These are phyloP conservation scores for Metschnikowia colocasiae DNA, from an alignment of 805 yeast genomes.

Conservation along the genomic window DNA sequence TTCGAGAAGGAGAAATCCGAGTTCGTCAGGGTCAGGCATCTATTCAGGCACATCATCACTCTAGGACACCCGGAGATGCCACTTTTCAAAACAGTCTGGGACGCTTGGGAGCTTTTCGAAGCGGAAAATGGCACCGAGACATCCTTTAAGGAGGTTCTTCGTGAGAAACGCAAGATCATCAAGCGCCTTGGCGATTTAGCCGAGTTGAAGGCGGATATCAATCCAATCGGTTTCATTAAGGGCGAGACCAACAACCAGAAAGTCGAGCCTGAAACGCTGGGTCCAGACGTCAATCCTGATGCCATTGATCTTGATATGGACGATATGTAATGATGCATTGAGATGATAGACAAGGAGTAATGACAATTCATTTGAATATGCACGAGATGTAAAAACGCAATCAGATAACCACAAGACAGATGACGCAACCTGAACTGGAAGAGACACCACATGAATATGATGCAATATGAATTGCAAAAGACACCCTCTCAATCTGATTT, in stretches of 20 bases:
- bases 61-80: conserved; percentile 22
- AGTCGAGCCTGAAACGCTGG: neutral
- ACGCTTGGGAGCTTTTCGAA: conserved; percentile 72
- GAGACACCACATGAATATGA: no score
- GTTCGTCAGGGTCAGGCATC: conserved; percentile 55
- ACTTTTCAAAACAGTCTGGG: conserved; percentile 43
- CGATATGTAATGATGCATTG: conserved; percentile 13
- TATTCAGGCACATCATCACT: conserved; percentile 42
- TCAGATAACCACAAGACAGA: no score
- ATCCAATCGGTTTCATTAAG: conserved; percentile 49
- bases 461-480: no score
- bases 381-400: no score
- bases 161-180: conserved; percentile 47
- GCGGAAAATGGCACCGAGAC: conserved; percentile 64
- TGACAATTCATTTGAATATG: no score
- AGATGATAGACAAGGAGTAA: no score
- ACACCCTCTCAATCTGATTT: no score
- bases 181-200: conserved; percentile 18
- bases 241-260: conserved; percentile 20
- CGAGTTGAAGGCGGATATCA: conserved; percentile 15
- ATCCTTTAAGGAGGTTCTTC: conserved; percentile 70
- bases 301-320: conserved; percentile 57
- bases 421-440: no score
- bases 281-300: conserved; percentile 47
- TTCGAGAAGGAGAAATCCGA: conserved; percentile 56